These are phyloP conservation scores for Fraxinus pennsylvanica DNA, from an alignment of 257 asterid genomes.

Conservation along the genomic window DNA sequence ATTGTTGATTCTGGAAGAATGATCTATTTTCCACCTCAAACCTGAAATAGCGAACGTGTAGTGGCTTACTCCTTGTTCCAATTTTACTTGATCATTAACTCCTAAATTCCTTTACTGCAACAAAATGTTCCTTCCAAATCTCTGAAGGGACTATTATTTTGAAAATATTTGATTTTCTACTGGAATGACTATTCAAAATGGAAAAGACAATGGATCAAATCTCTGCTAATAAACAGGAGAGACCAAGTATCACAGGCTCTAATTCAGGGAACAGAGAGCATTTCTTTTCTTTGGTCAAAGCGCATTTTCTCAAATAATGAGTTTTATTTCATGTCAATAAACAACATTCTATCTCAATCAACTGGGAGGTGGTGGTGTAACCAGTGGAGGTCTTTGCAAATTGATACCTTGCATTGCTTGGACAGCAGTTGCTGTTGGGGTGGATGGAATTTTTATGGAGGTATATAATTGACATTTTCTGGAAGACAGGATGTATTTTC, in stretches of 20 bases:
- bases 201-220: background rate
- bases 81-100: background rate
- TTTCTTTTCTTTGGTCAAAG: background rate
- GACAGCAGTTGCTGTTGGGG: slow-evolving; percentile 95
- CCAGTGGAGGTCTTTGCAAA: slow-evolving; percentile 99
- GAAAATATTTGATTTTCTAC: slow-evolving; percentile 1
- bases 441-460: slow-evolving; percentile 98
- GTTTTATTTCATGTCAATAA: background rate
- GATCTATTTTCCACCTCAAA: slow-evolving; percentile 4
- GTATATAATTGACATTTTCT: slow-evolving; percentile 26
- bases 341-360: slow-evolving; percentile 30
- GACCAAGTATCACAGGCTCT: background rate
- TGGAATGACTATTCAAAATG: background rate
- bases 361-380: slow-evolving; percentile 98
- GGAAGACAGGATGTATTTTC: background rate
- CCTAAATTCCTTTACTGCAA: background rate
- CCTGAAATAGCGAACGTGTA: background rate
- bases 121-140: background rate
- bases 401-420: slow-evolving; percentile 93
- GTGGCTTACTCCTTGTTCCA: background rate
- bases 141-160: background rate
- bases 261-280: background rate
- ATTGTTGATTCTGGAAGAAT: background rate
- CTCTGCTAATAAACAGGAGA: background rate
- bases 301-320: background rate